Evolutionary conservation across 208 protist genomes (phyloP), one percentile per base, ranked within the genome.

Genomic region (Trichomonas vaginalis): DNA sequence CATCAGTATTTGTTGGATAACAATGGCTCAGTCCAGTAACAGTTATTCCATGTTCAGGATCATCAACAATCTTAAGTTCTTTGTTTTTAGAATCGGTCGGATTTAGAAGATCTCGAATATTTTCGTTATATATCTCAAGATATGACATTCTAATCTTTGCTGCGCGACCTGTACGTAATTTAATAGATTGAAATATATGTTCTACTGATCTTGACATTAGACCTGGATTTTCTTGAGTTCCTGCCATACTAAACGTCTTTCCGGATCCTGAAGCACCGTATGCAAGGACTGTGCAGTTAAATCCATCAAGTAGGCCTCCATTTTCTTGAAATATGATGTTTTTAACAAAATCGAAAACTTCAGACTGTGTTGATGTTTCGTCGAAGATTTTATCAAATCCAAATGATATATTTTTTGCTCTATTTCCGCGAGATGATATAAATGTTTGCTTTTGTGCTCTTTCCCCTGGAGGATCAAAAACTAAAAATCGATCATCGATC

Each of bases 221-320:
- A n/a, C 92, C 92, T 27, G 92, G 92, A 95, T 79, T 95, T 80
- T 79, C 49, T 79, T 49, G 37, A 2, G 46, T 95, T 32, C 92
- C 92, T 46, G 92, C 51, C 92, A 95, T 95, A 79, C 35, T 37
- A 95, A 80, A 95, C 35, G 92, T 95, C 61, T 95, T 95, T n/a
- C 92, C 86, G 35, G 86, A 92, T 49, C 86, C 86, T 12, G 86
- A 48, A 39, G 86, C 86, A 35, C 86, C 86, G n/a, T 92, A 92
- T 56, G 86, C 86, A 47, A 92, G 46, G 17, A 92, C 86, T 35
- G 86, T 92, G 15, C 86, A 92, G 37, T 92, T 92, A 39, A 92
- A 51, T 35, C 86, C 86, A 51, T 92, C 86, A 51, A 92, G 45
- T 10, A 92, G 86, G 39, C 86, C 86, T 39, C 86, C 86, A 40